Base-by-base conservation (phyloP, 805 yeast genomes). In the Suhomyces xylopsoci region DNA sequence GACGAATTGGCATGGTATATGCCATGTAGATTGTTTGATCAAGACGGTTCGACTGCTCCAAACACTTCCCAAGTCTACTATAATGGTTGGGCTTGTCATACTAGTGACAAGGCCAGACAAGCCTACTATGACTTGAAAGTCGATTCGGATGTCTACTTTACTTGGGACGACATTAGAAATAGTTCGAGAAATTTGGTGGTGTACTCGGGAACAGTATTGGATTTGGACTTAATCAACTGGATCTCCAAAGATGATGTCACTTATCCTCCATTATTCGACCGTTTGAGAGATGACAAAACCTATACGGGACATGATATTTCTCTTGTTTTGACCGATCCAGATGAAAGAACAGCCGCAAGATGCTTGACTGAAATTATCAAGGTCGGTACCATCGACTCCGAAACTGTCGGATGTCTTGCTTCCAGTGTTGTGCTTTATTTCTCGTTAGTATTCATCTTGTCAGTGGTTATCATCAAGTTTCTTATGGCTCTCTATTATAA, bases 341-440 rank as follows among this genome's bases (percentile, higher is more conserved):
- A 80, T n/a, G 83, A 84, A 57, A 81, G 92, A 53, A 78, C 81
- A 62, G 82, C 84, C 4, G 96, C 94, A 6, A 81, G 84, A 61
- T 94, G 99, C 68, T 73, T 94, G 51, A 74, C 86, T 9, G 98
- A 94, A 68, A 88, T 90, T 50, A 77, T 88, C 49, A 90, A 87
- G 69, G 96, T 93, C 14, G 99, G 99, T 20, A 84, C 83, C 47
- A 82, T 94, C 42, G 98, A 94, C 65, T 83, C 92, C 2, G 89
- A 88, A 38, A 84, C 96, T 6, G 83, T 94, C 62, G 99, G 99
- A 5, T 94, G 99, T 72, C 84, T 94, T 63, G 96, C 97, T 0
- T 90, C 97, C 0, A 74, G 84, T 51, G 84, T 92, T 40, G 97
- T 94, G 1, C 79, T 94, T 55, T 82, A 83, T 60, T 80, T 87